Base-by-base conservation (phyloP, 345 rosid species). In the Conringia planisiliqua region DNA sequence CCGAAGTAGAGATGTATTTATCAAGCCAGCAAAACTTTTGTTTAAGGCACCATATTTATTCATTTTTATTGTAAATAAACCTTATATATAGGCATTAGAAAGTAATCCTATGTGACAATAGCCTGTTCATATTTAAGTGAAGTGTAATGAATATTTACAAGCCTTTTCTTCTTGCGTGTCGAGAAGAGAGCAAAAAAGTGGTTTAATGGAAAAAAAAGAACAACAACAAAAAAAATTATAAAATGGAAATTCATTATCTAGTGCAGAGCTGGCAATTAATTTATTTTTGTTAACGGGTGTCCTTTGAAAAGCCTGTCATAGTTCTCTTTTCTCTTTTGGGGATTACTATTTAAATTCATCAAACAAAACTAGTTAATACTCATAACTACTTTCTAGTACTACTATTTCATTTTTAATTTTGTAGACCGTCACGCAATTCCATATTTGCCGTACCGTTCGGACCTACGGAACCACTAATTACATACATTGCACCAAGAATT, bases 1-100 rank as follows among this genome's bases (percentile, higher is more conserved):
- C 13, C 1, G 0, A 14, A 3, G 18, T 38, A 55, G 16, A 64
- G 16, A 64, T 63, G 76, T 77, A 71, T 64, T 64, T 55, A 77
- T 71, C 80, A 77, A 70, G 72, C 71, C 80, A 77, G 80, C 80
- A 24, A 63, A 63, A 64, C 66, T 36, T 70, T 62, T 63, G 60
- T 56, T 63, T 33, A 70, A 52, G 71, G 52, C 71, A 77, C 66
- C 62, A 62, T 55, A 54, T 63, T 62, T 62, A 62, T 30, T 22
- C 24, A 2, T 22, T 22, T 22, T 70, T 46, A 65, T 42, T 62
- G 36, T 62, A 16, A 42, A 52, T 4, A 16, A 16, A 46, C 14
- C 17, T 5, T 46, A 16, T 17, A 58, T 56, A 58, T 47, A 10
- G 35, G n/a, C 71, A 54, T 26, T 26, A 36, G 22, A 46, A 63